These are phyloP conservation scores for Sclerotinia trifoliorum DNA, from an alignment of 2,329 filamentous ascomycete genomes.

Conservation along the genomic window DNA sequence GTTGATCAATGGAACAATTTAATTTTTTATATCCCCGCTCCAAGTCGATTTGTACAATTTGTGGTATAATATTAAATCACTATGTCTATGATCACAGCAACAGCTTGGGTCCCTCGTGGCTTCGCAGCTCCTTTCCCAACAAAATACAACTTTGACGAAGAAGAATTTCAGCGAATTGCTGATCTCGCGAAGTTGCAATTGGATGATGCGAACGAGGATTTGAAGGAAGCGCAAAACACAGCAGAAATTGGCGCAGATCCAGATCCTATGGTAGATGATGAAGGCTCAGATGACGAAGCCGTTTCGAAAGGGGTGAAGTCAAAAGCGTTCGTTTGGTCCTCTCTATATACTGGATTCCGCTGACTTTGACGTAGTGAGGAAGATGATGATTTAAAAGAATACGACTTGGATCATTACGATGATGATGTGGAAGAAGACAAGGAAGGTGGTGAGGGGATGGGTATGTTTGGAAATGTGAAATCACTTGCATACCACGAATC, in stretches of 20 bases:
- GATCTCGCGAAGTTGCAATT: slow-evolving; percentile 61
- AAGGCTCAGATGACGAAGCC: slow-evolving; percentile 37
- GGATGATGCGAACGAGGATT: slow-evolving; percentile 86
- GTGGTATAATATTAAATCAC: slow-evolving; percentile 20
- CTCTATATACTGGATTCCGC: slow-evolving; percentile 33
- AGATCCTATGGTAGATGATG: slow-evolving; percentile 44
- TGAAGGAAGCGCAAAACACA: slow-evolving; percentile 56
- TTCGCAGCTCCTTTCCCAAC: slow-evolving; percentile 58
- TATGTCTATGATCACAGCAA: slow-evolving; percentile 56
- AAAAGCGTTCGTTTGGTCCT: slow-evolving; percentile 43
- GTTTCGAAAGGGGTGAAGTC: slow-evolving; percentile 39
- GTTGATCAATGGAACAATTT: slow-evolving; percentile 13
- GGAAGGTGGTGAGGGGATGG: slow-evolving; percentile 66
- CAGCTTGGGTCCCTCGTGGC: slow-evolving; percentile 58
- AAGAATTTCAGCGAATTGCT: slow-evolving; percentile 57
- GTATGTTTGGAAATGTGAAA: slow-evolving; percentile 94
- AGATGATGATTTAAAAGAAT: slow-evolving; percentile 92
- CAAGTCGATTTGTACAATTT: background rate
- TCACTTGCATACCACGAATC: slow-evolving; percentile 91
- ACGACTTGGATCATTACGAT: slow-evolving; percentile 94
- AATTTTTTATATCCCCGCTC: slow-evolving; percentile 21
- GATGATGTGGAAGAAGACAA: slow-evolving; percentile 71
- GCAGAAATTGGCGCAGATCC: slow-evolving; percentile 38
- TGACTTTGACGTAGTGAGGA: slow-evolving; percentile 46
- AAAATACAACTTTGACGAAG: slow-evolving; percentile 58